phyloP scores from a whole-genome alignment of 371 early-diverging fungal species.

The Mucor saturninus region DNA sequence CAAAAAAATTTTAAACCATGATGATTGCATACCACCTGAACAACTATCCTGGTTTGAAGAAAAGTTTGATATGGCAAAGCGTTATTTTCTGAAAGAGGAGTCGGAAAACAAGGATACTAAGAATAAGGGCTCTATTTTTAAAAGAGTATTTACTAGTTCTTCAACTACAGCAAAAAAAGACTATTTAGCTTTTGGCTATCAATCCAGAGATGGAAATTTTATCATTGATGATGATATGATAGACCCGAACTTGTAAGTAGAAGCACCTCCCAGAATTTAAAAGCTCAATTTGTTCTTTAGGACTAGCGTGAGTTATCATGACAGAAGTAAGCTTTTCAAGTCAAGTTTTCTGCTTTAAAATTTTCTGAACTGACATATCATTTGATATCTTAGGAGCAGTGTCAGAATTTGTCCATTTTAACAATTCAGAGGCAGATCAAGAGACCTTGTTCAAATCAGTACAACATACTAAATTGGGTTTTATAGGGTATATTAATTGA shows the following conservation, averaged over 20 bases:
- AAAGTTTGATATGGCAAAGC: not conserved
- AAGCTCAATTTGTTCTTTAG: not conserved
- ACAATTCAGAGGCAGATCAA: not conserved
- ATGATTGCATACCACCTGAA: constrained; percentile 15
- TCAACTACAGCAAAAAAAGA: not conserved
- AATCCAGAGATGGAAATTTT: too few species aligned
- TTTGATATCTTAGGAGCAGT: not conserved
- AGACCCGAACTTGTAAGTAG: not conserved
- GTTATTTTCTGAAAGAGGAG: not conserved
- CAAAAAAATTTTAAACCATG: constrained; percentile 10
- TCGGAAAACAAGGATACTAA: not conserved
- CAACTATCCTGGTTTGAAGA: not conserved
- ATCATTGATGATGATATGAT: too few species aligned
- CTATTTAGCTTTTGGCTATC: too few species aligned
- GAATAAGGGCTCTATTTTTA: not conserved
- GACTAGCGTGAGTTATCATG: constrained; percentile 4
- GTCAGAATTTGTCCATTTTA: constrained; percentile 1
- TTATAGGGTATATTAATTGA: not conserved
- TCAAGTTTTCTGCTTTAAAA: not conserved
- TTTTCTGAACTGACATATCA: not conserved
- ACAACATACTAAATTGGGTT: not conserved
- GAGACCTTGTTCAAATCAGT: not conserved
- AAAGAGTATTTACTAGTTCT: not conserved
- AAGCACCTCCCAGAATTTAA: not conserved
- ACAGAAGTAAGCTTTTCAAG: constrained; percentile 1